phyloP scores from a whole-genome alignment of 1,139 yeast genomes.

The Debaryomyces sp. region DNA sequence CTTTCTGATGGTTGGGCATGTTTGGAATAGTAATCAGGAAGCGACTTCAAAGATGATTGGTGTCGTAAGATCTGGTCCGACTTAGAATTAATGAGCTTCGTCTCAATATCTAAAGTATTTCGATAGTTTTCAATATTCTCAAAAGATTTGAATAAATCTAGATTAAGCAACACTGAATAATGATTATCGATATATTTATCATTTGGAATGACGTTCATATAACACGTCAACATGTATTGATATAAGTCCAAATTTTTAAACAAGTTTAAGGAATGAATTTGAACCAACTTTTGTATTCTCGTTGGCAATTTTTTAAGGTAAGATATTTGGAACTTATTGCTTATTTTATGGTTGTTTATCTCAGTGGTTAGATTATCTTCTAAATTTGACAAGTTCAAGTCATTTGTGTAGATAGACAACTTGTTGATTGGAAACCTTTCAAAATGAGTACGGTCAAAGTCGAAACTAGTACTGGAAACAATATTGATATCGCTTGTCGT shows the following conservation, averaged over 20 bases:
- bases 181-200: conserved; percentile 37
- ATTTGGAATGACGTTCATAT: conserved; percentile 38
- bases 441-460: conserved; percentile 15
- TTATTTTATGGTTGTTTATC: conserved; percentile 28
- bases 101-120: conserved; percentile 33
- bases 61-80: conserved; percentile 35
- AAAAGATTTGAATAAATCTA: conserved; percentile 44
- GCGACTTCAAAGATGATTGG: conserved; percentile 37
- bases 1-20: neutral
- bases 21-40: conserved; percentile 10
- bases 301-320: conserved; percentile 35
- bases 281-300: conserved; percentile 39
- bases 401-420: conserved; percentile 41
- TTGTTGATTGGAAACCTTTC: conserved; percentile 44
- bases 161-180: conserved; percentile 36
- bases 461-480: conserved; percentile 19
- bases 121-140: conserved; percentile 38
- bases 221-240: conserved; percentile 47
- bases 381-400: conserved; percentile 39
- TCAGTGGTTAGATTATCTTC: conserved; percentile 33
- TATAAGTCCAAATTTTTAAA: conserved; percentile 40
- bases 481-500: conserved; percentile 33
- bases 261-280: conserved; percentile 33
- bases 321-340: conserved; percentile 25
- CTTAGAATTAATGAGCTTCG: conserved; percentile 32